Conservation (phyloP, 2,329 filamentous ascomycete genomes). For the Colletotrichum lupini region DNA sequence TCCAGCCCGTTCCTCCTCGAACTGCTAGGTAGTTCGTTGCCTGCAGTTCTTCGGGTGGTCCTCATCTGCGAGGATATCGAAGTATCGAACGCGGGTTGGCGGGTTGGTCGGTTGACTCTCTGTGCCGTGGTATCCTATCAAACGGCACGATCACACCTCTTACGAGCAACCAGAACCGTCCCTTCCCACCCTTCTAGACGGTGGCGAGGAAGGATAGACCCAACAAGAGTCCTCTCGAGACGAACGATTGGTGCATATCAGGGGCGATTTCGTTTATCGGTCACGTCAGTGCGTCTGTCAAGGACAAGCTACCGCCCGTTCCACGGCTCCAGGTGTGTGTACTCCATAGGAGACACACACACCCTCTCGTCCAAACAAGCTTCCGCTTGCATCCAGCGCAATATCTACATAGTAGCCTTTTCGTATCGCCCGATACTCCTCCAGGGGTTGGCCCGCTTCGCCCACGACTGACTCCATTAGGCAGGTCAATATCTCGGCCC, state of each 20-base stretch:
- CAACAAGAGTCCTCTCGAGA: background rate
- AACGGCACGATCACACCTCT: background rate
- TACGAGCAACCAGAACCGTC: background rate
- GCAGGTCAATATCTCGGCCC: conserved; percentile 33
- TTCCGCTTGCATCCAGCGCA: conserved; percentile 8
- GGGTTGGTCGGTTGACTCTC: background rate
- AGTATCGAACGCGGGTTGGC: conserved; percentile 4
- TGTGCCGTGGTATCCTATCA: conserved; percentile 25
- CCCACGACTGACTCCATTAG: conserved; percentile 22
- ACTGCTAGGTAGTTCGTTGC: background rate
- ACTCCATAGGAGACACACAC: background rate
- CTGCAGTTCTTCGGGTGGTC: background rate
- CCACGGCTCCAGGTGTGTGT: background rate
- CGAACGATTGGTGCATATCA: conserved; percentile 1
- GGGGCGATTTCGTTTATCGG: conserved; percentile 16
- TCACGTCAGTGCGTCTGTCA: conserved; percentile 15
- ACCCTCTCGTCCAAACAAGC: conserved; percentile 11
- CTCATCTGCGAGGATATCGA: background rate
- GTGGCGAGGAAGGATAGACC: conserved; percentile 17
- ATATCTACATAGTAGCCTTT: background rate
- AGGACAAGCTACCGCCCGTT: background rate
- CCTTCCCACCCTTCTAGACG: conserved; percentile 8
- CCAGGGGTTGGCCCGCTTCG: conserved; percentile 28
- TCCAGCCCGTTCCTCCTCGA: conserved; percentile 1
- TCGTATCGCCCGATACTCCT: conserved; percentile 23